Evolutionary conservation across 768 basidiomycete genomes (phyloP), one percentile per base, ranked within the genome.

Genomic region (Suillus subaureus): DNA sequence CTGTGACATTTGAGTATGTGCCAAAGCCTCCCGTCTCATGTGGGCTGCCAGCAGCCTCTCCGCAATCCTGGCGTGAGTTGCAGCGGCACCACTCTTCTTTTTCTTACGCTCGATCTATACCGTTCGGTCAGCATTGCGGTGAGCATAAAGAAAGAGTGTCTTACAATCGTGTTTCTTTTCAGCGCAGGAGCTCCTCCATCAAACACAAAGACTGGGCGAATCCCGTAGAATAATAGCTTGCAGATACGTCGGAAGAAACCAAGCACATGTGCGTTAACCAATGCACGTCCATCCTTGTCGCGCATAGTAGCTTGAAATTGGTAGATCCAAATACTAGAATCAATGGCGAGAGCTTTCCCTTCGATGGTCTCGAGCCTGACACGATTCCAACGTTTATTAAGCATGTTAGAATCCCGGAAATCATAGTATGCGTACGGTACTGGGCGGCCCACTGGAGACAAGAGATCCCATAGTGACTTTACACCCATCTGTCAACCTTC

Each of bases 261-360:
- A 52, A 99, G 80, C 18, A 99, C 89, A 78, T 98, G 97, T 1
- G 97, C 96, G 73, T 98, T 98, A 61, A 91, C 87, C 52, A 99
- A 80, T 15, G 86, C 93, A 28, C 89, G 88, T 33, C 97, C 97
- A 65, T 98, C 95, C 73, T 95, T 98, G 78, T 97, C 96, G 28
- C 97, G 88, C 96, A 99, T 98, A 11, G 97, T 98, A 26, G 97
- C 96, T 79, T 99, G 97, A 73, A 99, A 99, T 77, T 99, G 97
- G 77, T 99, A 99, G 62, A 99, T 89, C 97, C 97, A 99, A 68
- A 99, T 99, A 70, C 95, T 97, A 4, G 96, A 98, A 78, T 99
- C 97, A 64, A 99, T 99, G 3, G 97, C 97, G 80, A 99, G 87
- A 12, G 88, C 81, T 75, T 96, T 97, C n/a, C 95, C 96, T 72